These are phyloP conservation scores for Thuja plicata DNA, from an alignment of 83 land plant genomes.

Conservation along the genomic window DNA sequence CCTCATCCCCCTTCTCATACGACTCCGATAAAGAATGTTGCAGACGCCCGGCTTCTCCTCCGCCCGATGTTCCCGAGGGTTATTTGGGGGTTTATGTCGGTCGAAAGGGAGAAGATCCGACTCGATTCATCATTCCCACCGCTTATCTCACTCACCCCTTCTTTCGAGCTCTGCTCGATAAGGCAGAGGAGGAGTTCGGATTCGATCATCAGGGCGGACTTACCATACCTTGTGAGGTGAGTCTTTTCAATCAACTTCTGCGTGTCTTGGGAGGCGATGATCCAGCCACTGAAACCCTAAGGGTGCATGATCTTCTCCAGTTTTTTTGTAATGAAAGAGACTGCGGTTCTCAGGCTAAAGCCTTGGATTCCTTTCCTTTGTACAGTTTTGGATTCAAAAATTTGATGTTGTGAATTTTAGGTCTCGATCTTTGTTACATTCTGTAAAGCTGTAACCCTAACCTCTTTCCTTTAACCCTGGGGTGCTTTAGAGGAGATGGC, in stretches of 20 bases:
- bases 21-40: not conserved
- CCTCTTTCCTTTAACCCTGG: not conserved
- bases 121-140: constrained; percentile 20
- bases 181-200: constrained; percentile 29
- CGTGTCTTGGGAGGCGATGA: not conserved
- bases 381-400: not conserved
- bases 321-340: too few species aligned
- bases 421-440: not conserved
- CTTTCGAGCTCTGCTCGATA: constrained; percentile 16
- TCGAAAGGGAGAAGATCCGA: too few species aligned
- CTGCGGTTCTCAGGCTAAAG: not conserved
- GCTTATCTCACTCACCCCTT: constrained; percentile 10
- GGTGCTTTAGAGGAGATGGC: not conserved
- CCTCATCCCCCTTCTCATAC: not conserved
- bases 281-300: not conserved
- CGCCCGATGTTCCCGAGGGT: constrained; percentile 6
- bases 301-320: too few species aligned
- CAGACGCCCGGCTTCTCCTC: not conserved
- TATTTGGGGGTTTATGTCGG: constrained; percentile 27
- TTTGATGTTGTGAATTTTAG: not conserved
- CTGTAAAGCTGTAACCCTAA: not conserved
- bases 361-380: not conserved
- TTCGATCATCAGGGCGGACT: constrained; percentile 12
- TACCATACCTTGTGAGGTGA: not conserved
- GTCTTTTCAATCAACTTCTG: not conserved